A percentile compares a stretch with the other conserved stretches of the same genome.
phyloP scores from a whole-genome alignment of 805 yeast species.

The Ogataea neopini region DNA sequence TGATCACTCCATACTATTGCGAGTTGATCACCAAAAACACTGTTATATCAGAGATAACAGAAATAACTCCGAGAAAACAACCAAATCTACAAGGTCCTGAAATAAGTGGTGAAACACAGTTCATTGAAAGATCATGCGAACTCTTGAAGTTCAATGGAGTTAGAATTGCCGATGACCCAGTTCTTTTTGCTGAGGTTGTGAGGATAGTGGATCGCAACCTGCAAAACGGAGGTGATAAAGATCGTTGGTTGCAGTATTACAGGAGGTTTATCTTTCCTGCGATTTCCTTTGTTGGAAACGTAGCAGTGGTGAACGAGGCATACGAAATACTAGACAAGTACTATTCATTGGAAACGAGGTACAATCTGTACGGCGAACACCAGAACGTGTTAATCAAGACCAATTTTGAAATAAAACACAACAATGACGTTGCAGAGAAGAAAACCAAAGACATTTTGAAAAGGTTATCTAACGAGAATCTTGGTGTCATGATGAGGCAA shows the following conservation, averaged over 20 bases:
- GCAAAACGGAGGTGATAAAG: constrained; percentile 21
- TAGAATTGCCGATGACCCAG: constrained; percentile 47
- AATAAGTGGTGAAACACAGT: constrained; percentile 41
- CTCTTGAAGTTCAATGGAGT: constrained; percentile 58
- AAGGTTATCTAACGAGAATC: constrained; percentile 78
- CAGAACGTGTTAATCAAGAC: constrained; percentile 57
- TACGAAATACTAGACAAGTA: constrained; percentile 48
- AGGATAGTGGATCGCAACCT: constrained; percentile 54
- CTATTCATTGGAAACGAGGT: constrained; percentile 65
- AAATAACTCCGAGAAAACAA: constrained; percentile 26
- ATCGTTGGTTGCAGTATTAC: constrained; percentile 58
- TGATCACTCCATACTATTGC: constrained; percentile 50
- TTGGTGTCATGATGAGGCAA: constrained; percentile 67
- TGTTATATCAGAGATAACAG: constrained; percentile 4
- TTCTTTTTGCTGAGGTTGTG: constrained; percentile 56
- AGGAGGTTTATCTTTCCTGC: constrained; percentile 70
- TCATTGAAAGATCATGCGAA: constrained; percentile 43
- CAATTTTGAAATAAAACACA: constrained; percentile 54
- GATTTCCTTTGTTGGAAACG: constrained; percentile 53
- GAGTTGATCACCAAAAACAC: constrained; percentile 15
- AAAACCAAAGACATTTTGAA: constrained; percentile 77
- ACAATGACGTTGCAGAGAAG: constrained; percentile 69
- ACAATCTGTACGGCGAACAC: constrained; percentile 79
- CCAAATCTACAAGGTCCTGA: constrained; percentile 35
- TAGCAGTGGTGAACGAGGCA: constrained; percentile 61